phyloP scores from a whole-genome alignment of 106 monocot genomes.

The Hemerocallis citrina region DNA sequence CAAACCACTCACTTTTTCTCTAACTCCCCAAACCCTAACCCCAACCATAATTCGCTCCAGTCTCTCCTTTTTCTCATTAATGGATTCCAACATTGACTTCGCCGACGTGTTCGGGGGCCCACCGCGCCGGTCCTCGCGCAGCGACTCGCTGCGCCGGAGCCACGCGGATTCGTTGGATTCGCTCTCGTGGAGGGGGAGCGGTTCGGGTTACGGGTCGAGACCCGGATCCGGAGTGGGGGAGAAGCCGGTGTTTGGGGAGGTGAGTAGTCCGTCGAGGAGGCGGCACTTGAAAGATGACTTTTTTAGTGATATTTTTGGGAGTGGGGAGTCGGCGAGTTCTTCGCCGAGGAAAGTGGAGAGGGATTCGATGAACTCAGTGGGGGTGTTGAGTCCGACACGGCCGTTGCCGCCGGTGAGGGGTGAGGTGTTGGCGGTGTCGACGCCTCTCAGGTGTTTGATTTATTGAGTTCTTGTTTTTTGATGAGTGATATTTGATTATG shows the following conservation, averaged over 20 bases:
- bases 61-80: too few species aligned
- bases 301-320: slow-evolving; percentile 52
- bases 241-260: slow-evolving; percentile 60
- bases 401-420: slow-evolving; percentile 6
- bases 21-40: background rate
- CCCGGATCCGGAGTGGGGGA: slow-evolving; percentile 29
- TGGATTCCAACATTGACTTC: slow-evolving; percentile 47
- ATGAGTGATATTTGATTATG: background rate
- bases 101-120: slow-evolving; percentile 67
- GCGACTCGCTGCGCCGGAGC: slow-evolving; percentile 20
- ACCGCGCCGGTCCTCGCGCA: slow-evolving; percentile 21
- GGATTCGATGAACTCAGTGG: slow-evolving; percentile 13
- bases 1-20: background rate
- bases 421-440: slow-evolving; percentile 15
- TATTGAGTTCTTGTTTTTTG: background rate
- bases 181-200: slow-evolving; percentile 1
- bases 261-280: slow-evolving; percentile 23
- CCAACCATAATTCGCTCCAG: background rate
- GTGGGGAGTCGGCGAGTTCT: slow-evolving; percentile 24
- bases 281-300: slow-evolving; percentile 40
- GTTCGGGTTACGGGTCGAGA: slow-evolving; percentile 7
- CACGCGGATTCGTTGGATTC: slow-evolving; percentile 29
- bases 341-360: slow-evolving; percentile 33
- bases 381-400: slow-evolving; percentile 32
- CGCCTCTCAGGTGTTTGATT: slow-evolving; percentile 25